These are phyloP conservation scores for Eutypa lata DNA, from an alignment of 2,329 filamentous ascomycete species.

Conservation along the genomic window DNA sequence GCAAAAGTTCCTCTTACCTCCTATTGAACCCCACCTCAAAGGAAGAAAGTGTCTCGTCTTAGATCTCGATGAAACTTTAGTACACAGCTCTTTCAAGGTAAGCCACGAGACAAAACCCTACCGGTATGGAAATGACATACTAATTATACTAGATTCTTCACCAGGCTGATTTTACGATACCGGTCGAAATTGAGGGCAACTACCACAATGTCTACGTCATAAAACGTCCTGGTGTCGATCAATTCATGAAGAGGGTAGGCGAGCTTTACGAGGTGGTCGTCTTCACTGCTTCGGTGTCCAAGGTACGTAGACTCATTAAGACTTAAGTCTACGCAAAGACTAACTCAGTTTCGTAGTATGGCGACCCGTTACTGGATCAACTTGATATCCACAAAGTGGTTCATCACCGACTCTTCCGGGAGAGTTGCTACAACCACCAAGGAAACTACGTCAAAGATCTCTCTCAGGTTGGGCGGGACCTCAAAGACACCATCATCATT, in stretches of 20 bases:
- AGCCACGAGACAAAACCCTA: slow-evolving; percentile 16
- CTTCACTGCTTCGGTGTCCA: slow-evolving; percentile 97
- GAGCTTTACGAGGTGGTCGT: slow-evolving; percentile 98
- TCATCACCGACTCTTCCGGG: slow-evolving; percentile 92
- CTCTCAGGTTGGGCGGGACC: slow-evolving; percentile 91
- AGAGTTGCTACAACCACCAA: slow-evolving; percentile 99
- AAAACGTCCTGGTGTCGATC: slow-evolving; percentile 95
- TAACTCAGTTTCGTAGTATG: slow-evolving; percentile 61
- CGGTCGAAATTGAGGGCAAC: slow-evolving; percentile 97
- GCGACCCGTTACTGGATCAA: slow-evolving; percentile 92
- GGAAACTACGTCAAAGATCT: slow-evolving; percentile 99
- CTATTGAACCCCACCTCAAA: slow-evolving; percentile 73
- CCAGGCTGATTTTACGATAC: slow-evolving; percentile 98
- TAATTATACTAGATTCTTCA: slow-evolving; percentile 72
- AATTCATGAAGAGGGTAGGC: slow-evolving; percentile 98
- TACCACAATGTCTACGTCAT: slow-evolving; percentile 99
- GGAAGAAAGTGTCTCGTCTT: slow-evolving; percentile 92
- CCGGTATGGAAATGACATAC: not conserved
- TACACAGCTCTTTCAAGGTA: slow-evolving; percentile 99
- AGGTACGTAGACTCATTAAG: slow-evolving; percentile 56
- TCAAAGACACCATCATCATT: slow-evolving; percentile 98
- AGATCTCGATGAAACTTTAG: slow-evolving; percentile 92
- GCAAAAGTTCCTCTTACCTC: slow-evolving; percentile 75
- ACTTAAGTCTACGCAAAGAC: slow-evolving; percentile 1
- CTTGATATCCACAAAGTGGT: slow-evolving; percentile 96